Percentiles rank a stretch among this genome's conserved stretches.
Evolutionary conservation across 2,329 filamentous ascomycete genomes (phyloP).

Genomic region (Cordyceps javanica): DNA sequence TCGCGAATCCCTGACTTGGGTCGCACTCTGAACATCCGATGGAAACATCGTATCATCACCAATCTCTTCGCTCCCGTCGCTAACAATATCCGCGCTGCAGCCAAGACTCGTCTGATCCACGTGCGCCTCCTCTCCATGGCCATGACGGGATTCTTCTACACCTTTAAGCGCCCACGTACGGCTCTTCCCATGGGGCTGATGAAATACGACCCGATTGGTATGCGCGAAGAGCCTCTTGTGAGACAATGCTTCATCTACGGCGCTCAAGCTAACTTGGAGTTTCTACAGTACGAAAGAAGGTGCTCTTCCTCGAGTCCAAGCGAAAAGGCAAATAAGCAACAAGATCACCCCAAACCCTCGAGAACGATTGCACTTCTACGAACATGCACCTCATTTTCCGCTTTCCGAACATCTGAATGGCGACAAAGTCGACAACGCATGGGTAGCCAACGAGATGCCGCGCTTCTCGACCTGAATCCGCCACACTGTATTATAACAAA

Average conservation of each 20-base stretch:
- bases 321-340: slow-evolving; percentile 56
- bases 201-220: slow-evolving; percentile 97
- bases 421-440: not conserved
- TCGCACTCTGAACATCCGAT: not conserved
- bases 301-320: slow-evolving; percentile 91
- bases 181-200: slow-evolving; percentile 89
- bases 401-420: not conserved
- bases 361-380: not conserved
- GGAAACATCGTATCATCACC: not conserved
- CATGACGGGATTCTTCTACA: slow-evolving; percentile 97
- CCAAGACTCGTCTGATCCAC: slow-evolving; percentile 81
- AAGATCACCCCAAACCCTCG: too few species aligned
- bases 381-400: not conserved
- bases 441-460: not conserved
- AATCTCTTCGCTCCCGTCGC: not conserved
- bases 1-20: too few species aligned
- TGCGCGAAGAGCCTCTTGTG: slow-evolving; percentile 14
- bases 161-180: slow-evolving; percentile 73
- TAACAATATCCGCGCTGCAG: slow-evolving; percentile 37
- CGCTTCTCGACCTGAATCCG: not conserved
- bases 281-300: slow-evolving; percentile 76
- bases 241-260: not conserved
- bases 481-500: slow-evolving; percentile 11
- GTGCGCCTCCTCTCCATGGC: slow-evolving; percentile 98
- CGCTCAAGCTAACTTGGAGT: slow-evolving; percentile 1